Percentiles rank a stretch among this genome's conserved stretches.
phyloP scores from a whole-genome alignment of 495 filamentous ascomycete species.

The Penicillium paxilli region DNA sequence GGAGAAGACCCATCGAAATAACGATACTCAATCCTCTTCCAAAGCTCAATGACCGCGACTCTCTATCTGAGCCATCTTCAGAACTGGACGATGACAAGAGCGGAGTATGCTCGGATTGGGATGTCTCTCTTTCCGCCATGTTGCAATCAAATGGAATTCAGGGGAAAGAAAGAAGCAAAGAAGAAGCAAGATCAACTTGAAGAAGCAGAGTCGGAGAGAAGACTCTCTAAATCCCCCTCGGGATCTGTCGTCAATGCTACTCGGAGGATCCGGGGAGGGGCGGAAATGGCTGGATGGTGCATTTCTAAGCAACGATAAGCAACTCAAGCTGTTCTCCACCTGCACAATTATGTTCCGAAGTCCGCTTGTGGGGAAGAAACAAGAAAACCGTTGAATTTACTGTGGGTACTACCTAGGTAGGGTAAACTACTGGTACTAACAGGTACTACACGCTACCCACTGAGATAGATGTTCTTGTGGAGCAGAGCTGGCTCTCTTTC shows the following conservation, averaged over 20 bases:
- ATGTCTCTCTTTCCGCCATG: slow-evolving; percentile 20
- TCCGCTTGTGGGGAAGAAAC: not conserved
- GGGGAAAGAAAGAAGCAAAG: too few relatives aligned
- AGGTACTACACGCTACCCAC: too few relatives aligned
- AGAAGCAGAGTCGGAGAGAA: not conserved
- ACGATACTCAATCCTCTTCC: slow-evolving; percentile 12
- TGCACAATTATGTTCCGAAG: too few relatives aligned
- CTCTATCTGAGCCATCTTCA: slow-evolving; percentile 3
- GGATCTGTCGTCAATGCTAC: not conserved
- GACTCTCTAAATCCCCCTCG: not conserved
- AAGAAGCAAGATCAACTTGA: not conserved
- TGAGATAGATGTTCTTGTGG: too few relatives aligned
- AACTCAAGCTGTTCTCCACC: not conserved
- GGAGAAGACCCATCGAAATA: slow-evolving; percentile 20
- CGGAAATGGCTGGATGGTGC: slow-evolving; percentile 11
- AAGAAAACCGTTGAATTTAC: too few relatives aligned
- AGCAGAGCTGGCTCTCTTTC: too few relatives aligned
- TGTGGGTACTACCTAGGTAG: not conserved
- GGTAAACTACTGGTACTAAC: not conserved
- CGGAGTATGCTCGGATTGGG: slow-evolving; percentile 30
- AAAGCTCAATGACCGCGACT: slow-evolving; percentile 11
- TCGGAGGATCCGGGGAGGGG: not conserved
- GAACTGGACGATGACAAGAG: slow-evolving; percentile 13
- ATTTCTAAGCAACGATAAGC: slow-evolving; percentile 23
- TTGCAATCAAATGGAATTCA: not conserved